A percentile compares a stretch with the other conserved stretches of the same genome.
These are phyloP conservation scores for Microdochium nivale DNA, from an alignment of 2,329 filamentous ascomycete species.

Conservation along the genomic window DNA sequence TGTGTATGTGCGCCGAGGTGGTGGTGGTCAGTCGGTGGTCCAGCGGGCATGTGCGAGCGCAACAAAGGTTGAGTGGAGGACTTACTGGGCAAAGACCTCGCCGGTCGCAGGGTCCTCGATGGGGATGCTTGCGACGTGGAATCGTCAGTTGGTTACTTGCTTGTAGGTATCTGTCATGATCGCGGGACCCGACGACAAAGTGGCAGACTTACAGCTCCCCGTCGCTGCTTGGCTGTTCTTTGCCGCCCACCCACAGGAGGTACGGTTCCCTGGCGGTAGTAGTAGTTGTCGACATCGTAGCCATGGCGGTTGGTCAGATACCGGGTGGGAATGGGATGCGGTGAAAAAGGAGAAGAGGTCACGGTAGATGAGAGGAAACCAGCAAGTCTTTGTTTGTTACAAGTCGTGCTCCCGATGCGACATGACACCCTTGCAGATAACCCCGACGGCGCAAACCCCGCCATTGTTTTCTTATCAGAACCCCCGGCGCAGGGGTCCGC, in stretches of 20 bases:
- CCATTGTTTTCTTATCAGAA: no score
- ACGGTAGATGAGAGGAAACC: no score
- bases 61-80: constrained; percentile 1
- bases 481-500: no score
- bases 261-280: constrained; percentile 3
- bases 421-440: no score
- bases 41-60: background rate
- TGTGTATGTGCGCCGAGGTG: no score
- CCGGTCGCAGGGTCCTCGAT: constrained; percentile 45
- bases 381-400: no score
- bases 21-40: no score
- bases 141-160: constrained; percentile 4
- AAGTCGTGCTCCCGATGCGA: no score
- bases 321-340: background rate
- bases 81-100: constrained; percentile 41
- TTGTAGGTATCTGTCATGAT: constrained; percentile 4
- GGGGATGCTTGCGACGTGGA: constrained; percentile 29
- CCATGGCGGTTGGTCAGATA: no score
- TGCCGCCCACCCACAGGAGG: constrained; percentile 30
- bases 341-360: background rate
- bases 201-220: constrained; percentile 40
- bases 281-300: background rate
- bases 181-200: no score
- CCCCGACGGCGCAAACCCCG: no score
- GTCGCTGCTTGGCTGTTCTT: constrained; percentile 25